These are phyloP conservation scores for Fonsecaea monophora DNA, from an alignment of 2,329 filamentous ascomycete genomes.

Conservation along the genomic window DNA sequence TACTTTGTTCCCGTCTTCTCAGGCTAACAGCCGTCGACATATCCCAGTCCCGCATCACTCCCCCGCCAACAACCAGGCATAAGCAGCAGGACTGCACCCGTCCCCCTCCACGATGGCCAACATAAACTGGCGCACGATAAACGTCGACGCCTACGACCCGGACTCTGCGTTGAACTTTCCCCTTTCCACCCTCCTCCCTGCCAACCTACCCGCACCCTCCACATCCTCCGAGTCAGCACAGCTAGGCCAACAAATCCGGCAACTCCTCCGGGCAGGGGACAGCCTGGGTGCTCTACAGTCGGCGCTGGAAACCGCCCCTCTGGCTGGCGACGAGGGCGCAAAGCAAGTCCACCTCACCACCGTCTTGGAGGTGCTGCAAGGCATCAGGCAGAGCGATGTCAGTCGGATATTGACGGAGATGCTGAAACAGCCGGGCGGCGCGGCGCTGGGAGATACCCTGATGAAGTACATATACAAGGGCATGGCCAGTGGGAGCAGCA, in stretches of 20 bases:
- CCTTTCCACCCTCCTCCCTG: conserved; percentile 79
- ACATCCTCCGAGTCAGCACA: conserved; percentile 79
- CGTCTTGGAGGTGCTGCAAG: conserved; percentile 91
- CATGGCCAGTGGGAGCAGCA: conserved; percentile 37
- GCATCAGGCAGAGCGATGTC: conserved; percentile 96
- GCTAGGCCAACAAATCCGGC: conserved; percentile 80
- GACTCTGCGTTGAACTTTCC: conserved; percentile 94
- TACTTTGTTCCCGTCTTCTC: too few species aligned
- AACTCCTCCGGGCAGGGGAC: conserved; percentile 85
- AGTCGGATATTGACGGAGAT: conserved; percentile 83
- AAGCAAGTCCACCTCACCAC: conserved; percentile 87
- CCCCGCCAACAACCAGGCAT: conserved; percentile 13
- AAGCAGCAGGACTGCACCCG: conserved; percentile 3
- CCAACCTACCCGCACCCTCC: conserved; percentile 70
- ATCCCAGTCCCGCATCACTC: neutral
- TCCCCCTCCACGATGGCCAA: conserved; percentile 46
- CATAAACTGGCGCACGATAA: conserved; percentile 82
- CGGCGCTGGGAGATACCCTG: conserved; percentile 85
- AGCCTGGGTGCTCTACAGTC: conserved; percentile 83
- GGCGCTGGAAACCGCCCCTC: conserved; percentile 81
- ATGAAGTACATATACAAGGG: conserved; percentile 89
- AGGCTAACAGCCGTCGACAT: neutral
- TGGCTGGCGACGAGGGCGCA: conserved; percentile 62
- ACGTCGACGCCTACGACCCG: conserved; percentile 88
- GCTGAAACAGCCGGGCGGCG: conserved; percentile 77